Conservation (phyloP, 2,329 filamentous ascomycete genomes). For the Aphanoascus verrucosus region DNA sequence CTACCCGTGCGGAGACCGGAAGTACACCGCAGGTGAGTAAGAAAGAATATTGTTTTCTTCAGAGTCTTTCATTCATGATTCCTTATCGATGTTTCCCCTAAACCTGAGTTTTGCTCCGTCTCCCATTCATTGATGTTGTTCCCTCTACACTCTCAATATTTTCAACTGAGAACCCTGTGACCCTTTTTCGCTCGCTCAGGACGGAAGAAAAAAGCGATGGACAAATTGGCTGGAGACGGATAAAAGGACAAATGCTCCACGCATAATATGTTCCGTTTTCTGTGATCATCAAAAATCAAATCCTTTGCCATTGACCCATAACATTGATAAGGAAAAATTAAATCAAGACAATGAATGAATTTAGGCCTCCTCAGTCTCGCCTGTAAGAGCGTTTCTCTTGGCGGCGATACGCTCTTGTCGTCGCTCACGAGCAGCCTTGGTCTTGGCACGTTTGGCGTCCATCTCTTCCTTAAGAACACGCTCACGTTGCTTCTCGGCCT, state of each 20-base stretch:
- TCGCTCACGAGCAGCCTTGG: conserved; percentile 98
- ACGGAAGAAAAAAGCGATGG: conserved; percentile 3
- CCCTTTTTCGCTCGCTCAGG: conserved; percentile 1
- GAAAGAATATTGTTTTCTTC: not conserved
- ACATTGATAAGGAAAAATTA: conserved; percentile 14
- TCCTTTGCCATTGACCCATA: conserved; percentile 14
- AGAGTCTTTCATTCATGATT: conserved; percentile 10
- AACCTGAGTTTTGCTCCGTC: conserved; percentile 2
- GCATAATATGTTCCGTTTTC: conserved; percentile 13
- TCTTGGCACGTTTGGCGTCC: conserved; percentile 99
- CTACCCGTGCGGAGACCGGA: not conserved
- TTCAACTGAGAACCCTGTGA: conserved; percentile 4
- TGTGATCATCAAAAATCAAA: conserved; percentile 14
- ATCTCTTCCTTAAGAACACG: conserved; percentile 96
- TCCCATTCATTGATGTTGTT: not conserved
- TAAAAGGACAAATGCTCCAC: conserved; percentile 8
- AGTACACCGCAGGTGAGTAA: not conserved
- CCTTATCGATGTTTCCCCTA: conserved; percentile 5
- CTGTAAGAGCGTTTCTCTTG: conserved; percentile 81
- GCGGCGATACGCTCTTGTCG: conserved; percentile 81
- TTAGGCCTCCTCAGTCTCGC: conserved; percentile 42
- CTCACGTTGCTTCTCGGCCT: conserved; percentile 98
- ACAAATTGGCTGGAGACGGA: conserved; percentile 6
- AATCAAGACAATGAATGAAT: conserved; percentile 12
- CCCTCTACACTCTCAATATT: conserved; percentile 4